Base-by-base conservation (phyloP, 208 protist species). In the Porcisia hertigi region DNA sequence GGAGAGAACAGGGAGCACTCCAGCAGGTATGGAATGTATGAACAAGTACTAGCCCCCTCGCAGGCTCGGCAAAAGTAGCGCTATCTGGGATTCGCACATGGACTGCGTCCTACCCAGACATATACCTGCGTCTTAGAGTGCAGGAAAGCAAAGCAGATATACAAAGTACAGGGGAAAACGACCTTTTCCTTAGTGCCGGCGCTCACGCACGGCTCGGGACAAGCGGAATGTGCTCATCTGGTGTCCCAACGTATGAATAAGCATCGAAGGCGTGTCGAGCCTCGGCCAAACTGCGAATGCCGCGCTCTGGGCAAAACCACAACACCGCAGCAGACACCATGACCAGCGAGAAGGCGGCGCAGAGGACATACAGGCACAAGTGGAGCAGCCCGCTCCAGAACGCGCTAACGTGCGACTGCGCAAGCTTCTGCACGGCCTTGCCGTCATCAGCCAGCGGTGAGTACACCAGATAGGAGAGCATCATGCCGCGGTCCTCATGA, bases 401-500 rank as follows among this genome's bases (percentile, higher is more conserved):
- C 5, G 30, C 43, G 58, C 47, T 4, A 2, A 20, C 5, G 39
- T 39, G 23, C 60, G 20, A 41, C 60, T 64, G 16, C 52, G 73
- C 67, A 52, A 65, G 64, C 6, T 16, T 39, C 58, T 23, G 43
- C 58, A 78, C 59, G 0, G 69, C 60, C 39, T 64, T 80, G 34
- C 82, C 76, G 4, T 73, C 70, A 20, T 76, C 76, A 55, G 63
- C 60, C 43, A 77, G 30, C 11, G 71, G 73, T 3, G 59, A 67
- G 73, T 90, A 87, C 25, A 97, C 89, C 49, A 91, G 81, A 70
- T 94, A 96, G 14, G 86, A 93, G 5, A 64, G 47, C 92, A 98
- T 97, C 92, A 98, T 98, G 20, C 91, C 92, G 20, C 74, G 78
- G 67, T 98, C 93, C 71, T 95, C 91, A 74, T 96, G 93, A 36